phyloP scores from a whole-genome alignment of 345 rosid species.

The Aurinia saxatilis region DNA sequence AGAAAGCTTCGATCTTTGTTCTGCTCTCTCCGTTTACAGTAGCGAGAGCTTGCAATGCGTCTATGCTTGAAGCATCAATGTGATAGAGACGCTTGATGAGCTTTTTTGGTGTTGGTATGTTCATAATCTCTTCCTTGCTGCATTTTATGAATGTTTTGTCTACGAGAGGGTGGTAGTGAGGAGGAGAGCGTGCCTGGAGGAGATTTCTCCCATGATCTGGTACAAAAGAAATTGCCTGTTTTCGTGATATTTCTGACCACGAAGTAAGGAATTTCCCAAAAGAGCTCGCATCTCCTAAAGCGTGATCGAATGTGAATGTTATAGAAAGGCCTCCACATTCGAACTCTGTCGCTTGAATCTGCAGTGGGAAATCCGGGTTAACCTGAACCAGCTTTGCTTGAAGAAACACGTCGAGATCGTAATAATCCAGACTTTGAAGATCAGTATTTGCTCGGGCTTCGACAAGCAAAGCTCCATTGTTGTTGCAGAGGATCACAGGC shows the following conservation, averaged over 20 bases:
- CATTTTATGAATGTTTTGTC: constrained; percentile 53
- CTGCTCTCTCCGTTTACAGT: constrained; percentile 35
- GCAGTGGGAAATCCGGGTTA: constrained; percentile 40
- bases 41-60: constrained; percentile 48
- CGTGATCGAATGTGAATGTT: constrained; percentile 78
- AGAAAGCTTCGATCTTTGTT: constrained; percentile 82
- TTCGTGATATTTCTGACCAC: constrained; percentile 65
- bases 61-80: constrained; percentile 45
- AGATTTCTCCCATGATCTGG: constrained; percentile 65
- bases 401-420: constrained; percentile 43
- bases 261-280: constrained; percentile 54
- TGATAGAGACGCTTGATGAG: constrained; percentile 66
- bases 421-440: constrained; percentile 48
- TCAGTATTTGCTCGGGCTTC: constrained; percentile 48
- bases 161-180: constrained; percentile 43
- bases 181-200: constrained; percentile 55
- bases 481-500: constrained; percentile 61
- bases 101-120: constrained; percentile 38
- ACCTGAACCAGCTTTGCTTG: constrained; percentile 47
- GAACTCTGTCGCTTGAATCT: constrained; percentile 54
- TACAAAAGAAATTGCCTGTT: constrained; percentile 45
- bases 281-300: constrained; percentile 74
- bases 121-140: constrained; percentile 56
- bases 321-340: constrained; percentile 62
- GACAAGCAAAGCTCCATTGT: constrained; percentile 47